Evolutionary conservation across 73 alveolate genomes (phyloP).

Genomic region (Paramecium sexaurelia): DNA sequence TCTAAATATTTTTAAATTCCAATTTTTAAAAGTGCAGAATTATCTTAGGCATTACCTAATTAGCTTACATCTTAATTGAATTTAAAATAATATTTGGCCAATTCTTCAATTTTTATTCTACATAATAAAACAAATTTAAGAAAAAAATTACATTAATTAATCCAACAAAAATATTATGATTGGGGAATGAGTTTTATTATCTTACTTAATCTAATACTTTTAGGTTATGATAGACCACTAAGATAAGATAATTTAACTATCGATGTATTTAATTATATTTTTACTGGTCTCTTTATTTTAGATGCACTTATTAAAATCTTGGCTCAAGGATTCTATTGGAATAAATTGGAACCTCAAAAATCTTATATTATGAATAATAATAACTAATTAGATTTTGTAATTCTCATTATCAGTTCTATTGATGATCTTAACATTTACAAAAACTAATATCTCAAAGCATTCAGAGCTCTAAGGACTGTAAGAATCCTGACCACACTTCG

Average conservation of each 20-base stretch:
- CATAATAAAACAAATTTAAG: neutral
- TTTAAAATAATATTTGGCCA: neutral
- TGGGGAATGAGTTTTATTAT: neutral
- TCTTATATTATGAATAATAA: neutral
- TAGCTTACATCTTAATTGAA: neutral
- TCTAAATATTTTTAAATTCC: neutral
- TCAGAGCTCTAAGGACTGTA: neutral
- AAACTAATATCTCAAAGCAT: neutral
- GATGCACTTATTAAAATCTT: neutral
- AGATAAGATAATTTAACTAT: neutral
- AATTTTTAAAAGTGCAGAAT: neutral
- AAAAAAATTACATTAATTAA: neutral
- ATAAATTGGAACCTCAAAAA: neutral
- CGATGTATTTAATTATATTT: neutral
- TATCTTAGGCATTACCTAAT: neutral
- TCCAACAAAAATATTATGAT: neutral
- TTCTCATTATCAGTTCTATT: neutral
- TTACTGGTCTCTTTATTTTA: neutral
- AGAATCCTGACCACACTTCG: neutral
- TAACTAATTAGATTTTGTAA: neutral
- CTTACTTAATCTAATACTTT: neutral
- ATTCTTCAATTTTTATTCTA: neutral
- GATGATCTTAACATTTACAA: constrained; percentile 18
- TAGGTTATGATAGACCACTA: constrained; percentile 27
- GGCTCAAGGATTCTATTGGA: neutral